These are phyloP conservation scores for Fusarium drepaniforme DNA, from an alignment of 2,329 filamentous ascomycete genomes.

Conservation along the genomic window DNA sequence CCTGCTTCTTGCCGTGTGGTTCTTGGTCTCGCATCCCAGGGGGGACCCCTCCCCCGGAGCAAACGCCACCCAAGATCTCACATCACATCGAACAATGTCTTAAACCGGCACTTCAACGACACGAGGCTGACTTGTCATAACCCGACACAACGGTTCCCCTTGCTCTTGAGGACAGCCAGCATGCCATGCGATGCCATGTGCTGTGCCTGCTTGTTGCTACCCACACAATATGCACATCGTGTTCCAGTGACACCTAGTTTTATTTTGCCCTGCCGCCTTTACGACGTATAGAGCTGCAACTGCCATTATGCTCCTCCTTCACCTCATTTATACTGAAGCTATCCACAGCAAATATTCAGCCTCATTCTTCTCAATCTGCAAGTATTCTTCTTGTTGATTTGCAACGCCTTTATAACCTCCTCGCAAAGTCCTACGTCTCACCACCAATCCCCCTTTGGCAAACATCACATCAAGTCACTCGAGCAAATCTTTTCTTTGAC, in stretches of 20 bases:
- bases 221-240: neutral
- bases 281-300: neutral
- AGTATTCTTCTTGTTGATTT: neutral
- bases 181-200: slow-evolving; percentile 4
- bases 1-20: neutral
- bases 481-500: neutral
- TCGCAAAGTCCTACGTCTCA: neutral
- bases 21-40: neutral
- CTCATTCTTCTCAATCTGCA: neutral
- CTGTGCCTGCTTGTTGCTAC: neutral
- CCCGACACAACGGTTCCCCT: slow-evolving; percentile 28
- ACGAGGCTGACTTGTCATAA: slow-evolving; percentile 23
- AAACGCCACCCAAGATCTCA: slow-evolving; percentile 35
- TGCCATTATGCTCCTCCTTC: neutral
- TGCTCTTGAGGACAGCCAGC: neutral
- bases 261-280: neutral
- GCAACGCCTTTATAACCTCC: neutral
- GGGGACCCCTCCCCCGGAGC: slow-evolving; percentile 2
- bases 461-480: neutral
- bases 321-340: neutral
- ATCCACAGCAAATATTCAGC: neutral
- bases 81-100: slow-evolving; percentile 37
- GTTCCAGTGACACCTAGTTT: neutral
- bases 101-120: slow-evolving; percentile 25
- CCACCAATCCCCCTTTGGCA: neutral